Base-by-base conservation (phyloP, 495 filamentous ascomycete genomes). In the Copromyces sp. region DNA sequence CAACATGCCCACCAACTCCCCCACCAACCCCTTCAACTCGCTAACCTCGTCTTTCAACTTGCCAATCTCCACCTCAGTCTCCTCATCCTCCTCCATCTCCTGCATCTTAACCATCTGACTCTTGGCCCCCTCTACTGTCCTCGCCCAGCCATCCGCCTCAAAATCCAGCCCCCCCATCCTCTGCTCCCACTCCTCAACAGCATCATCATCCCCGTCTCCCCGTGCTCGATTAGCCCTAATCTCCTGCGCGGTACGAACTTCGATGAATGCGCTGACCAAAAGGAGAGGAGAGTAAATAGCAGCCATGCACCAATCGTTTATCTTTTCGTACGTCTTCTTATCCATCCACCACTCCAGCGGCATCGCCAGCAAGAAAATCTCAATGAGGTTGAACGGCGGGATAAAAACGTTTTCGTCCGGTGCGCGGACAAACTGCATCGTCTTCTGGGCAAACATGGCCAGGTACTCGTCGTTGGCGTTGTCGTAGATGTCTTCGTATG, bases 341-440 rank as follows among this genome's bases (percentile, higher is more conserved):
- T 88, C 78, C 79, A 98, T 86, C 96, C 95, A 98, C 96, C 96
- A 99, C 83, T 98, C 95, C 71, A 98, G 90, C 40, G 94, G 94
- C 3, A 94, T 75, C 69, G 93, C 85, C 3, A 98, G 82, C 65
- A 86, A 84, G 76, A 97, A 86, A 17, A 98, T 89, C 78, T 98
- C 95, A 69, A 99, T 87, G 11, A 99, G 87, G 79, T 99, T 99
- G 82, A 98, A 93, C 0, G 95, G 93, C 6, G 95, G 89, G 72
- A 99, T 96, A 81, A 95, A 99, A 65, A 99, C 95, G 75, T 99
- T 98, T 81, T 98, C 96, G 76, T 98, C 95, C 0, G 95, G 95
- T 0, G 95, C 96, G 24, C 96, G 93, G 9, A 98, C 93, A 76
- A 97, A 99, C 76, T 94, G 92, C 84, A 98, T 93, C 1, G 94